phyloP scores from a whole-genome alignment of 2,329 filamentous ascomycete genomes.

The Diplodia scrobiculata region DNA sequence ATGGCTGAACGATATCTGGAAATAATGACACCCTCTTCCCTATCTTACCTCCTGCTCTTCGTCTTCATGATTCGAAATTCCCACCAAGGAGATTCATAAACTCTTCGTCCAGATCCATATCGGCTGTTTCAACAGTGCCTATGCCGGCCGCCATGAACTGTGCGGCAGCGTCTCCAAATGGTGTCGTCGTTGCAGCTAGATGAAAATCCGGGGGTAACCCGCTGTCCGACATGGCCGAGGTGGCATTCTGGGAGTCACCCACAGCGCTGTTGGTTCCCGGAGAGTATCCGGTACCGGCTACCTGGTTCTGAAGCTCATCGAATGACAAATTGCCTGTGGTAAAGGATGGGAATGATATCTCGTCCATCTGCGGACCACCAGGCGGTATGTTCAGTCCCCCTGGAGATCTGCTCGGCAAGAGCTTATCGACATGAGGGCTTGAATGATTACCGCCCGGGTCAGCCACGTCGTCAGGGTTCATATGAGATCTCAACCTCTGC shows the following conservation, averaged over 20 bases:
- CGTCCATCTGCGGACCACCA: not conserved
- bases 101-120: constrained; percentile 19
- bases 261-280: constrained; percentile 8
- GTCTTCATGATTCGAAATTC: constrained; percentile 7
- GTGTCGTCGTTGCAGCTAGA: constrained; percentile 12
- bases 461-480: not conserved
- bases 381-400: not conserved
- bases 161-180: constrained; percentile 18
- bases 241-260: constrained; percentile 3
- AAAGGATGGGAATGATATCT: constrained; percentile 14
- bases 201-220: constrained; percentile 14
- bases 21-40: not conserved
- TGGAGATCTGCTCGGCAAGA: not conserved
- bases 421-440: not conserved
- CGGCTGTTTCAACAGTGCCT: constrained; percentile 12
- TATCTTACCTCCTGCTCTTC: not conserved
- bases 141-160: constrained; percentile 21
- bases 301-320: constrained; percentile 11
- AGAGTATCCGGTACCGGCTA: constrained; percentile 1
- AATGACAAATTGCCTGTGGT: constrained; percentile 7
- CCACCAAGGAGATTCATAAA: constrained; percentile 19
- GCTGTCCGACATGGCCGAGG: constrained; percentile 13
- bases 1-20: not conserved
- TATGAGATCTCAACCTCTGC: constrained; percentile 4
- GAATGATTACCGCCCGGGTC: not conserved